Evolutionary conservation across 768 basidiomycete species (phyloP), one percentile per base, ranked within the genome.

Genomic region (Russula earlei): DNA sequence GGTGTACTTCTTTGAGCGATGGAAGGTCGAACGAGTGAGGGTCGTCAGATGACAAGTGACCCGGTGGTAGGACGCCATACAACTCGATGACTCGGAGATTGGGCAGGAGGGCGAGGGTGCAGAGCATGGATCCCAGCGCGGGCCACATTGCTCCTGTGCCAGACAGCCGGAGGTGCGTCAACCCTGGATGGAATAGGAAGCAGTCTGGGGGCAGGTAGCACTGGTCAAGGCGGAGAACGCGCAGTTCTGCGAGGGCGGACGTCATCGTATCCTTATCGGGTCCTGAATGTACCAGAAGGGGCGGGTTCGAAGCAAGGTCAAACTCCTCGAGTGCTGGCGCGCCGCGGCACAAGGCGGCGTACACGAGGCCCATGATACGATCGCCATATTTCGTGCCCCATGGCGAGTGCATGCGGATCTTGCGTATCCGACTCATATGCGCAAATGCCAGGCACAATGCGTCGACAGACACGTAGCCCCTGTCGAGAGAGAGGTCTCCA

Each of bases 341-440:
- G 47, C 57, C 57, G n/a, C 20, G 14, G 24, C 20, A 31, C 22
- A 54, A 27, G 0, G 46, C 12, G 22, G 42, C 29, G 49, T 54
- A 58, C 43, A 58, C 17, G 52, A 58, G 25, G n/a, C 12, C 29
- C 27, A 58, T 24, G 22, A 58, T 37, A 20, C 36, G 52, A 37
- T 58, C 57, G 2, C 52, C 57, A 12, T 58, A 36, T 42, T 27
- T 53, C 20, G 57, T 58, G 41, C 57, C 57, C 57, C 57, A 58
- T 44, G 57, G 57, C 2, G 52, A 43, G 20, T 25, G 57, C 0
- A 58, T 44, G 34, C 17, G 47, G 42, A 58, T 33, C 27, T 49
- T 54, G 41, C 36, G 47, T 27, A 54, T 49, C 4, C 57, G 46
- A n/a, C 14, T 31, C 12, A 58, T 15, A 9, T 54, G 47, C 7